A percentile compares a stretch with the other conserved stretches of the same genome.
Evolutionary conservation across 2,329 filamentous ascomycete genomes (phyloP).

Genomic region (Helotiales sp.): DNA sequence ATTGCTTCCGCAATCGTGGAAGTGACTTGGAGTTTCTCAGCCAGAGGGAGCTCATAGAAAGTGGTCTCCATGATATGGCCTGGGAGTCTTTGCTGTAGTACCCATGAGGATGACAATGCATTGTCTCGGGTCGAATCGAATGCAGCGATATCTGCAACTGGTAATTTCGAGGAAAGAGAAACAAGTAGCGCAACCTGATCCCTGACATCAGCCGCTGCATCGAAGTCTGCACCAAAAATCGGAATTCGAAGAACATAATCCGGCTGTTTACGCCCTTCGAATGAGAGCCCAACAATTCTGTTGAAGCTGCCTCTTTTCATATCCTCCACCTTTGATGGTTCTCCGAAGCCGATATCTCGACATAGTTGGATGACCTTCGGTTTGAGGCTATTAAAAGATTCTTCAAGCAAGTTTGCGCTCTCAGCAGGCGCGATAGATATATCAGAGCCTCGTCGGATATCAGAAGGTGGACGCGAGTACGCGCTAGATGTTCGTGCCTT

Average conservation of each 20-base stretch:
- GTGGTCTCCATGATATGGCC: slow-evolving; percentile 5
- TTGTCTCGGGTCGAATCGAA: slow-evolving; percentile 23
- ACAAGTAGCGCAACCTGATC: slow-evolving; percentile 18
- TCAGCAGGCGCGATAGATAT: neutral
- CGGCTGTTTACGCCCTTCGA: neutral
- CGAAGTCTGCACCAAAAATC: neutral
- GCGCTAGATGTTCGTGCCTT: neutral
- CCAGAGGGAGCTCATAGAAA: slow-evolving; percentile 12
- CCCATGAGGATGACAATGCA: slow-evolving; percentile 11
- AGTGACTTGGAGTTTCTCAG: slow-evolving; percentile 20
- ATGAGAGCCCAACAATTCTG: slow-evolving; percentile 18
- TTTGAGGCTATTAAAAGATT: slow-evolving; percentile 17
- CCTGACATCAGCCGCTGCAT: slow-evolving; percentile 3
- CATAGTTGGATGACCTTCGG: slow-evolving; percentile 21
- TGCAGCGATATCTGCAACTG: slow-evolving; percentile 6
- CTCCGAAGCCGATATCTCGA: slow-evolving; percentile 17
- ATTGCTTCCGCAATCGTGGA: slow-evolving; percentile 12
- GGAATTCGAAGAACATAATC: slow-evolving; percentile 22
- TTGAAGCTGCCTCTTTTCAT: slow-evolving; percentile 24
- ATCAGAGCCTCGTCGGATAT: neutral
- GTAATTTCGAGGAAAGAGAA: slow-evolving; percentile 12
- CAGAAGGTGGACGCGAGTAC: neutral
- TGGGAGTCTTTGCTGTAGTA: slow-evolving; percentile 19
- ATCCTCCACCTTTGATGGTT: slow-evolving; percentile 13
- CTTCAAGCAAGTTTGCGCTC: slow-evolving; percentile 2